Evolutionary conservation across 2,329 filamentous ascomycete species (phyloP).

Genomic region (Rosellinia necatrix): DNA sequence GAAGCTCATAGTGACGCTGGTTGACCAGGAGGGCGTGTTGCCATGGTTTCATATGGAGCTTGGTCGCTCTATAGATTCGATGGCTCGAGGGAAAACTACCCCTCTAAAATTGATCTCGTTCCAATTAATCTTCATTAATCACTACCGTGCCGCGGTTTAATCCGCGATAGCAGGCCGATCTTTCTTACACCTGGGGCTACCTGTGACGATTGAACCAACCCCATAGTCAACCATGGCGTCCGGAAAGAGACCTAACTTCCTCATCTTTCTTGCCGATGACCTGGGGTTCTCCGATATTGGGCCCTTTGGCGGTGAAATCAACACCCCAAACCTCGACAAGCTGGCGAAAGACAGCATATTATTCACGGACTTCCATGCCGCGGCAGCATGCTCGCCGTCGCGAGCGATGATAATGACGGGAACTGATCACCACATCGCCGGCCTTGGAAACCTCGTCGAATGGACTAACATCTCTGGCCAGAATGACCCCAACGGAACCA

Average conservation of each 20-base stretch:
- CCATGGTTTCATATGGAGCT: background rate
- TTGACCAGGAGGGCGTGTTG: conserved; percentile 6
- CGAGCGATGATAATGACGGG: conserved; percentile 70
- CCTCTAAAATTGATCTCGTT: background rate
- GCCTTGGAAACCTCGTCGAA: conserved; percentile 63
- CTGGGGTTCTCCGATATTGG: conserved; percentile 64
- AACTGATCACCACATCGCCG: conserved; percentile 64
- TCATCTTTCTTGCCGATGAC: conserved; percentile 63
- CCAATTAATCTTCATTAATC: too few relatives aligned
- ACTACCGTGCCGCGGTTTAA: too few relatives aligned
- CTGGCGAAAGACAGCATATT: conserved; percentile 56
- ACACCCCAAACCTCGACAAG: conserved; percentile 62
- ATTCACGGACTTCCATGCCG: conserved; percentile 68
- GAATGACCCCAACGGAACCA: conserved; percentile 40
- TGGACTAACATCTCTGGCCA: conserved; percentile 47
- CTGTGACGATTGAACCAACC: background rate
- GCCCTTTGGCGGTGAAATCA: conserved; percentile 64
- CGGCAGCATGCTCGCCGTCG: conserved; percentile 67
- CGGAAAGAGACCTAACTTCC: conserved; percentile 58
- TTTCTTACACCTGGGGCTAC: too few relatives aligned
- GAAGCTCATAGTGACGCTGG: conserved; percentile 17
- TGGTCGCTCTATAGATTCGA: background rate
- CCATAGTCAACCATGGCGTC: conserved; percentile 29
- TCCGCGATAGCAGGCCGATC: too few relatives aligned
- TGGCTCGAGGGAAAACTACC: background rate